These are phyloP conservation scores for Onygenales sp. DNA, from an alignment of 2,329 filamentous ascomycete species.

Conservation along the genomic window DNA sequence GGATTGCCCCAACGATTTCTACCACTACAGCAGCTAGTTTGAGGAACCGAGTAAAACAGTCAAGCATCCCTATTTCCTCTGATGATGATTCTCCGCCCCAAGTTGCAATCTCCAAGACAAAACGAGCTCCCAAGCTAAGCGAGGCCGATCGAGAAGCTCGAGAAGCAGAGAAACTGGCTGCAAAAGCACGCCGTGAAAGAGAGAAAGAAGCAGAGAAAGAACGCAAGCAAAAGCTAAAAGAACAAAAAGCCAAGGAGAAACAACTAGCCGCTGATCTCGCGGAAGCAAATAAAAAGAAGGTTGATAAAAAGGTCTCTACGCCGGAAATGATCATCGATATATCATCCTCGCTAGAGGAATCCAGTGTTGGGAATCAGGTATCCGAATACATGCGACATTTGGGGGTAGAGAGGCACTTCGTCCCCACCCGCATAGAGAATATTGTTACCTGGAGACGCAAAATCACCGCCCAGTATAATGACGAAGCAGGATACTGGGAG, in stretches of 20 bases:
- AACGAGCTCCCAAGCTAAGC: constrained; percentile 26
- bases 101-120: constrained; percentile 38
- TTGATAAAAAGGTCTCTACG: constrained; percentile 63
- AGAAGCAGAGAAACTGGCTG: constrained; percentile 44
- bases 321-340: constrained; percentile 72
- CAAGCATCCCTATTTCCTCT: constrained; percentile 41
- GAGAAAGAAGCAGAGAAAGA: constrained; percentile 51
- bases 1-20: constrained; percentile 9
- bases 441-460: constrained; percentile 62
- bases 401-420: constrained; percentile 32
- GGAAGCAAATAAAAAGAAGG: constrained; percentile 63
- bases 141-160: constrained; percentile 33
- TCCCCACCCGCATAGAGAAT: constrained; percentile 32
- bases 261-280: constrained; percentile 56
- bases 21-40: constrained; percentile 6
- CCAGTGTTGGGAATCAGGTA: constrained; percentile 35
- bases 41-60: not conserved
- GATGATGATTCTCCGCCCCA: constrained; percentile 15
- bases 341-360: constrained; percentile 44
- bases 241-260: constrained; percentile 54
- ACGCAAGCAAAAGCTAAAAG: constrained; percentile 35
- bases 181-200: constrained; percentile 39
- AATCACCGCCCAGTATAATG: constrained; percentile 53
- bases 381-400: constrained; percentile 34
- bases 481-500: constrained; percentile 54